A percentile compares a stretch with the other conserved stretches of the same genome.
Conservation (phyloP, 208 protist species). For the Acanthamoeba polyphaga region DNA sequence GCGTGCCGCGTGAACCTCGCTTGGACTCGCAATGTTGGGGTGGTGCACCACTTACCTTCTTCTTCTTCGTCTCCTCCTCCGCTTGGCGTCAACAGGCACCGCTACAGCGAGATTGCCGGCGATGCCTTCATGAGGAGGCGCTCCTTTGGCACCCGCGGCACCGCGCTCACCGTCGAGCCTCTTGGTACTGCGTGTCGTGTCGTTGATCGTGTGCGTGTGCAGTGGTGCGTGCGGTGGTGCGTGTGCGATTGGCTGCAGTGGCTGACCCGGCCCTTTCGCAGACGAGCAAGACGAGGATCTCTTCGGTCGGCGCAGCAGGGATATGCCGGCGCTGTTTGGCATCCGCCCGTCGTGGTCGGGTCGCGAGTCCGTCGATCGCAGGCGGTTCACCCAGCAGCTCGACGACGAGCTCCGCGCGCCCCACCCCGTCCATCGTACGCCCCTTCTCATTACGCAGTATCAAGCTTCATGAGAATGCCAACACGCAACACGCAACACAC, state of each 20-base stretch:
- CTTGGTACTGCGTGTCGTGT: neutral
- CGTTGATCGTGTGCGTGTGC: neutral
- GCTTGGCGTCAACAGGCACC: neutral
- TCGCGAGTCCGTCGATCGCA: constrained; percentile 13
- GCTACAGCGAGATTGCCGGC: constrained; percentile 1
- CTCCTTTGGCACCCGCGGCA: constrained; percentile 33
- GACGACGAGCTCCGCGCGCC: neutral
- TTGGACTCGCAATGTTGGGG: neutral
- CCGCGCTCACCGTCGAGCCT: constrained; percentile 16
- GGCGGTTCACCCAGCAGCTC: constrained; percentile 1
- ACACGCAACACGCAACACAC: neutral
- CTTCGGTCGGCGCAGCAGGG: constrained; percentile 20
- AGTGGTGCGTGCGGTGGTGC: too few relatives aligned
- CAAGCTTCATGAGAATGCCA: too few relatives aligned
- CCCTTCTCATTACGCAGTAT: too few relatives aligned
- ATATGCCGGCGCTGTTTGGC: constrained; percentile 3
- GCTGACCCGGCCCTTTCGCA: neutral
- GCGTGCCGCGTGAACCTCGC: neutral
- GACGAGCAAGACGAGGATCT: constrained; percentile 6
- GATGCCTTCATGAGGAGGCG: constrained; percentile 45
- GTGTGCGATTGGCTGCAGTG: neutral
- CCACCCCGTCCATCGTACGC: neutral
- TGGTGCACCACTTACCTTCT: neutral
- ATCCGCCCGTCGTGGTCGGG: constrained; percentile 44
- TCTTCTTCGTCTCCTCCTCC: neutral